These are phyloP conservation scores for Fraxinus sp. DNA, from an alignment of 305 asterid genomes.

Conservation along the genomic window DNA sequence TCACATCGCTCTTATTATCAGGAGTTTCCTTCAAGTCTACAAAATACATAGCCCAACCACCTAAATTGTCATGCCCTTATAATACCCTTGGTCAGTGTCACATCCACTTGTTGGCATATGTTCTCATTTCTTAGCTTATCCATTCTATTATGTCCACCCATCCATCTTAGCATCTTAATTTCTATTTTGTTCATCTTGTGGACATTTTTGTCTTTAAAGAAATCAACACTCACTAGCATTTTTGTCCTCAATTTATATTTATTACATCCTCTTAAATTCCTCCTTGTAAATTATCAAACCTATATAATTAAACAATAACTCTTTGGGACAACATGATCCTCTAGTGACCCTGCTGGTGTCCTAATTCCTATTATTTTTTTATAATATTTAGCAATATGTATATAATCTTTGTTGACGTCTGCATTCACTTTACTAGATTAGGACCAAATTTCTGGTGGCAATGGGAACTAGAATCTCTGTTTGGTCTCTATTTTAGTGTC, in stretches of 20 bases:
- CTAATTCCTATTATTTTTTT: background rate
- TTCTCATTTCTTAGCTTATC: background rate
- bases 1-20: background rate
- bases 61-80: background rate
- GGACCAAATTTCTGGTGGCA: conserved; percentile 3
- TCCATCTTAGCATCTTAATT: background rate
- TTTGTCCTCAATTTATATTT: background rate
- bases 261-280: background rate
- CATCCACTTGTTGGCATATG: background rate
- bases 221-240: background rate
- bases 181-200: background rate
- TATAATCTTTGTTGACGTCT: background rate
- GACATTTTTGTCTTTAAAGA: background rate
- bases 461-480: background rate
- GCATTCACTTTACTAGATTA: background rate
- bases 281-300: background rate
- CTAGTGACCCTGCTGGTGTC: background rate
- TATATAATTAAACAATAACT: background rate
- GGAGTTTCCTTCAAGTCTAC: background rate
- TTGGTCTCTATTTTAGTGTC: background rate
- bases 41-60: background rate
- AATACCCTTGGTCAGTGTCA: background rate
- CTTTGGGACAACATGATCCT: background rate
- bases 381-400: background rate
- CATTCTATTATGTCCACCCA: background rate